Conservation (phyloP, 768 basidiomycete genomes). For the Coprinopsis marcescibilis region DNA sequence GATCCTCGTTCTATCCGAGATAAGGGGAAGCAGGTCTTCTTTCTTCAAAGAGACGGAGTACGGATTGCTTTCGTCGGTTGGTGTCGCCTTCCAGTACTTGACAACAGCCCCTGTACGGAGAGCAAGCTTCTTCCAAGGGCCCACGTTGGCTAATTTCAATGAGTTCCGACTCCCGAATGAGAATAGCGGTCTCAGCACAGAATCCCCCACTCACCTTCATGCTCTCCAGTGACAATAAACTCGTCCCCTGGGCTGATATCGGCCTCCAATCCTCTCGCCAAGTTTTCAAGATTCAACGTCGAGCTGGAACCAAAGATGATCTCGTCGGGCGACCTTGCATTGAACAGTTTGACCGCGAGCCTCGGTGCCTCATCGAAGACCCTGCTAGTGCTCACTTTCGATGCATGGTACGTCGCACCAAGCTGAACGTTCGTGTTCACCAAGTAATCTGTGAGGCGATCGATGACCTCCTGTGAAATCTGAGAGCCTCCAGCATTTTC, state of each 20-base stretch:
- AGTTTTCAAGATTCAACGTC: constrained; percentile 64
- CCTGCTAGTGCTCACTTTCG: constrained; percentile 41
- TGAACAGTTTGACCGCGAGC: constrained; percentile 55
- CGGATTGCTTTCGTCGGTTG: constrained; percentile 50
- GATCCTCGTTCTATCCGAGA: constrained; percentile 61
- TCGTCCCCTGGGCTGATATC: constrained; percentile 59
- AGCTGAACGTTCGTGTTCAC: constrained; percentile 69
- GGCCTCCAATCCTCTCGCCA: constrained; percentile 54
- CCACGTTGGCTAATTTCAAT: constrained; percentile 51
- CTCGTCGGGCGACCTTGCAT: constrained; percentile 56
- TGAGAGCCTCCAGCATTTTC: constrained; percentile 79
- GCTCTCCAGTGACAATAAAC: constrained; percentile 73
- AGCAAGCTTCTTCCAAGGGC: constrained; percentile 74
- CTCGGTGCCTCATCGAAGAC: constrained; percentile 45
- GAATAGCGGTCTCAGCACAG: background rate
- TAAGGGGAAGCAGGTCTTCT: constrained; percentile 54
- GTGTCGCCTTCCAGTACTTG: constrained; percentile 53
- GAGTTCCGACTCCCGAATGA: background rate
- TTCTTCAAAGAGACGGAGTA: constrained; percentile 55
- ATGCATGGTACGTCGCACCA: constrained; percentile 62
- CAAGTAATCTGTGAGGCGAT: constrained; percentile 63
- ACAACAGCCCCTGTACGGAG: constrained; percentile 45
- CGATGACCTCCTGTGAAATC: constrained; percentile 47
- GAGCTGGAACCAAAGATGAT: constrained; percentile 64
- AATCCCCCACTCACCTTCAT: constrained; percentile 52